Evolutionary conservation across 805 yeast genomes (phyloP).

Genomic region (Blastobotrys chiropterorum): DNA sequence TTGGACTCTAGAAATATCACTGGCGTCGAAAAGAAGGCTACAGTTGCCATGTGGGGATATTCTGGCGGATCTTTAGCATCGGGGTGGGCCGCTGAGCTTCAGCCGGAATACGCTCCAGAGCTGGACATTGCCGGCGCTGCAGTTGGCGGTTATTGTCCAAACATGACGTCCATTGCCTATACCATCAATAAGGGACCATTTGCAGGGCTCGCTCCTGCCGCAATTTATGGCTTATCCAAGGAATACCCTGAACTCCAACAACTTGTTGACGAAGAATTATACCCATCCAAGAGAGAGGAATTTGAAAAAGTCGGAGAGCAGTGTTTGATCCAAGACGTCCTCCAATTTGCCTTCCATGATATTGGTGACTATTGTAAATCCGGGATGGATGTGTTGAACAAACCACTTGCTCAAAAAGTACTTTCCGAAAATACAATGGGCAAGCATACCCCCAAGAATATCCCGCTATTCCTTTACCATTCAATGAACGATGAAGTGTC

Average conservation of each 20-base stretch:
- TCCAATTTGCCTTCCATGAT: constrained; percentile 16
- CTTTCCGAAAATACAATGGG: constrained; percentile 18
- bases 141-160: constrained; percentile 24
- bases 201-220: constrained; percentile 23
- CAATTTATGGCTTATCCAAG: constrained; percentile 24
- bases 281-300: constrained; percentile 3
- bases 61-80: constrained; percentile 69
- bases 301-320: constrained; percentile 10
- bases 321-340: constrained; percentile 9
- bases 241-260: constrained; percentile 24
- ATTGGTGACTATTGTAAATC: constrained; percentile 15
- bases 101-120: constrained; percentile 23
- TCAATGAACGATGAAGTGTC: constrained; percentile 20
- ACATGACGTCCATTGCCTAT: constrained; percentile 15
- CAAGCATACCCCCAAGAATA: constrained; percentile 14
- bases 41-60: constrained; percentile 79
- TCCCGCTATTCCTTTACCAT: constrained; percentile 22
- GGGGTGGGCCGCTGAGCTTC: constrained; percentile 39
- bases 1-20: constrained; percentile 13
- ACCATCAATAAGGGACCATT: constrained; percentile 18
- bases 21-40: constrained; percentile 31
- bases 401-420: constrained; percentile 12
- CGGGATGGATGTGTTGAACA: constrained; percentile 15
- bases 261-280: constrained; percentile 7
- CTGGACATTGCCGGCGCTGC: constrained; percentile 24